phyloP scores from a whole-genome alignment of 768 basidiomycete genomes.

The Boletus tomentosulus region DNA sequence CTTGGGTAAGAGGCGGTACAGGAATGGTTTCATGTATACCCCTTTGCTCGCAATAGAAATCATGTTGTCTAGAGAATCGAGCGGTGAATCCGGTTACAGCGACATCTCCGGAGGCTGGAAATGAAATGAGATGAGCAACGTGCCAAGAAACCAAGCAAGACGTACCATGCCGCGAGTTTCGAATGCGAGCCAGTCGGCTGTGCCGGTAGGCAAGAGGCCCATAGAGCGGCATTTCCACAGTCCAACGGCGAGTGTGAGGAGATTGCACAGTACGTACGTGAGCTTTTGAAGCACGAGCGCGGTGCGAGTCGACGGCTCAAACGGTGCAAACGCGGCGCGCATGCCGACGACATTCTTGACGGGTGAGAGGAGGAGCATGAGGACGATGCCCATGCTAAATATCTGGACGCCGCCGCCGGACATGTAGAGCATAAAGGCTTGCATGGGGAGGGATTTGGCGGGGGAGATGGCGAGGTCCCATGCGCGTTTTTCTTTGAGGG shows the following conservation, averaged over 20 bases:
- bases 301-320: slow-evolving; percentile 29
- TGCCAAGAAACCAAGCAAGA: neutral
- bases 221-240: slow-evolving; percentile 92
- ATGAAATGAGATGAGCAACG: neutral
- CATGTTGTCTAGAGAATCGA: neutral
- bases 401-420: slow-evolving; percentile 94
- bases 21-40: slow-evolving; percentile 10
- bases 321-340: slow-evolving; percentile 74
- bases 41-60: slow-evolving; percentile 20
- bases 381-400: slow-evolving; percentile 94
- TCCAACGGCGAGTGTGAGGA: slow-evolving; percentile 76
- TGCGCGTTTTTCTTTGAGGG: slow-evolving; percentile 72
- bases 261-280: slow-evolving; percentile 67
- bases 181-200: slow-evolving; percentile 93
- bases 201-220: slow-evolving; percentile 87
- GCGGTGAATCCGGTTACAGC: slow-evolving; percentile 23
- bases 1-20: slow-evolving; percentile 6
- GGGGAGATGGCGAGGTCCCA: slow-evolving; percentile 84
- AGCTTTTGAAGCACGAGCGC: slow-evolving; percentile 69
- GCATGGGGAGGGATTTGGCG: slow-evolving; percentile 92
- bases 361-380: slow-evolving; percentile 85
- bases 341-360: slow-evolving; percentile 81
- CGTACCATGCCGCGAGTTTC: slow-evolving; percentile 69
- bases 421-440: slow-evolving; percentile 98
- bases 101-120: slow-evolving; percentile 44